These are phyloP conservation scores for Ganoderma lingzhi DNA, from an alignment of 1,284 basidiomycete species.

Conservation along the genomic window DNA sequence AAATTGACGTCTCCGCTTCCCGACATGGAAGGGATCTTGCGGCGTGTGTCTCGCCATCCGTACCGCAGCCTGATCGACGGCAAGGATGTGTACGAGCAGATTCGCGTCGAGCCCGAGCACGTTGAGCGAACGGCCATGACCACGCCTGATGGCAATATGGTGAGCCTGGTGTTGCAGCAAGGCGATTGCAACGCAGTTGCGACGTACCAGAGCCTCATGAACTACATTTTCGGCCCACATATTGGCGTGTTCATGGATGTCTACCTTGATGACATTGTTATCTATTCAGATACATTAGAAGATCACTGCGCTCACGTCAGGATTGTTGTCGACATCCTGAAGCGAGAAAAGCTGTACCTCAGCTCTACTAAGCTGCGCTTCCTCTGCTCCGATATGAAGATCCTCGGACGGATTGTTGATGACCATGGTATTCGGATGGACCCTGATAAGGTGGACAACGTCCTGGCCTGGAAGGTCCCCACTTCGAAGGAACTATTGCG, in stretches of 20 bases:
- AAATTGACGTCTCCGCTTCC: constrained; percentile 40
- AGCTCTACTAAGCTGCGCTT: constrained; percentile 39
- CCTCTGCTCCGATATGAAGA: constrained; percentile 32
- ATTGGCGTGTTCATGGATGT: constrained; percentile 38
- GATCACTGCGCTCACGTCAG: constrained; percentile 40
- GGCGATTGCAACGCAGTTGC: constrained; percentile 46
- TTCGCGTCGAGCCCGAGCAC: constrained; percentile 8
- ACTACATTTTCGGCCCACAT: constrained; percentile 38
- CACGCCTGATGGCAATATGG: constrained; percentile 44
- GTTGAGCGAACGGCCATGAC: constrained; percentile 11
- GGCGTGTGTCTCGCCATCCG: neutral
- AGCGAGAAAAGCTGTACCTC: constrained; percentile 35
- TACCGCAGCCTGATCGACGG: constrained; percentile 5
- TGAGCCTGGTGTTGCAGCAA: constrained; percentile 44
- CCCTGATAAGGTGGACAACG: constrained; percentile 41
- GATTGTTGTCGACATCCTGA: constrained; percentile 34
- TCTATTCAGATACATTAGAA: constrained; percentile 36
- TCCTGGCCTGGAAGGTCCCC: too few species aligned
- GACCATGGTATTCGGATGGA: constrained; percentile 41
- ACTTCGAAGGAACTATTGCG: too few species aligned
- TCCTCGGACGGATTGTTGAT: constrained; percentile 42
- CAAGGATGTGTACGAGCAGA: constrained; percentile 13
- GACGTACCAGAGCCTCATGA: constrained; percentile 46
- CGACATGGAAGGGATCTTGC: too few species aligned
- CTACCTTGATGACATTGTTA: too few species aligned